Evolutionary conservation across 2,329 filamentous ascomycete genomes (phyloP), one percentile per base, ranked within the genome.

Genomic region (Colletotrichum tabaci): DNA sequence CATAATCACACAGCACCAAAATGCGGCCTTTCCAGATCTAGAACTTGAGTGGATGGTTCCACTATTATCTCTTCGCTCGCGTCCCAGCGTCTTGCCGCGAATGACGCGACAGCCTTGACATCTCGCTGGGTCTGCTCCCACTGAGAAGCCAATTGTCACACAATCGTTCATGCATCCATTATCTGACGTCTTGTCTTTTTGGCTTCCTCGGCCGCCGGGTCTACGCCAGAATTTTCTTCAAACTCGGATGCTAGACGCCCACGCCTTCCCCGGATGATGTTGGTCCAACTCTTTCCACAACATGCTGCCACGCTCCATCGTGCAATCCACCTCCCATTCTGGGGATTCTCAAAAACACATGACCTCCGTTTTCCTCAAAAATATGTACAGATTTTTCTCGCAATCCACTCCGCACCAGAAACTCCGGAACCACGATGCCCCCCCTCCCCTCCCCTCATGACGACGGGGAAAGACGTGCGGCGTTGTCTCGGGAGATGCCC

Each of bases 41-140:
- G 35, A 10, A 38, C 35, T 38, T 38, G 42, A 47, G 18, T n/a
- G 16, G 8, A 0, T 50, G 16, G 42, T 30, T 21, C 44, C 40
- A 35, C 21, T 60, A 21, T 44, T 21, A 44, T 57, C n/a, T 21
- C 47, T 49, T 10, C 18, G 16, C 47, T 49, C 47, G 47, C 47
- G 47, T 23, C n/a, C 35, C 35, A 18, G 23, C 35, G 35, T 23
- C n/a, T 42, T 38, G 35, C 40, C 23, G 18, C 8, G 42, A 38
- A 58, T 49, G 55, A 66, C 67, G 53, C 67, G 61, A 60, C 60
- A 21, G 30, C 49, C 42, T 18, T 21, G 44, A 47, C 7, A 49
- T 53, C 49, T n/a, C 57, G 57, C 40, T 56, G 53, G 57, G 66
- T 53, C 55, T 60, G 23, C 55, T 46, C 55, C 55, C 12, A n/a